Percentiles rank a stretch among this genome's conserved stretches.
Conservation (phyloP, 2,329 filamentous ascomycete species). For the Cercospora sp. region DNA sequence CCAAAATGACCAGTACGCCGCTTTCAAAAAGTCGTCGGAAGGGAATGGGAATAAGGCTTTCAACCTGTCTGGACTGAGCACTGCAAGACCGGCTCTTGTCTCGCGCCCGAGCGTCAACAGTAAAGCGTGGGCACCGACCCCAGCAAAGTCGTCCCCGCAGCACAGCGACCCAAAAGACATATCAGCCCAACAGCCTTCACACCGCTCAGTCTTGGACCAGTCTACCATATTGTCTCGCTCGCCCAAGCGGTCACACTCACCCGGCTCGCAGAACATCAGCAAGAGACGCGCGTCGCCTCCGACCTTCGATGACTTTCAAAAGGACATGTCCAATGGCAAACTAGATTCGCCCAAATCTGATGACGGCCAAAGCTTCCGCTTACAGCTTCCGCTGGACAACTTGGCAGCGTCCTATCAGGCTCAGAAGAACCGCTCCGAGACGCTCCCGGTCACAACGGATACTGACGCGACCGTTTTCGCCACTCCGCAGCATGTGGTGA, state of each 20-base stretch:
- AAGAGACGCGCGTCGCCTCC: conserved; percentile 52
- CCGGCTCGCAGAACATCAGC: conserved; percentile 46
- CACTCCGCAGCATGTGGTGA: conserved; percentile 51
- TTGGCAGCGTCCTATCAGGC: conserved; percentile 21
- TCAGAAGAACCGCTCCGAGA: conserved; percentile 46
- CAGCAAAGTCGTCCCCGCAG: conserved; percentile 26
- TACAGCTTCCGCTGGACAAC: conserved; percentile 35
- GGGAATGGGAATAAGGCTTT: conserved; percentile 53
- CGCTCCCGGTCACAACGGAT: conserved; percentile 42
- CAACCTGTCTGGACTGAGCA: conserved; percentile 44
- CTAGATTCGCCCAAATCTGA: conserved; percentile 31
- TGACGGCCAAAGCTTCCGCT: conserved; percentile 28
- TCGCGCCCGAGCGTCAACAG: conserved; percentile 23
- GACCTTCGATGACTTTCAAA: conserved; percentile 11
- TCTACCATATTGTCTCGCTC: conserved; percentile 39
- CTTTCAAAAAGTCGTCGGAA: conserved; percentile 73
- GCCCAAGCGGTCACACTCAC: conserved; percentile 52
- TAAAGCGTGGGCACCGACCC: conserved; percentile 29
- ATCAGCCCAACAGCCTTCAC: conserved; percentile 37
- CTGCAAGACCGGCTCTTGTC: conserved; percentile 24
- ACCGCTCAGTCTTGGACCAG: conserved; percentile 32
- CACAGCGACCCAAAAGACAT: conserved; percentile 41
- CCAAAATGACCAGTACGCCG: conserved; percentile 78
- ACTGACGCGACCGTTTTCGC: conserved; percentile 44
- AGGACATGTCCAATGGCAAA: conserved; percentile 20